Conservation (phyloP, 2,329 filamentous ascomycete genomes). For the Botrytis galanthina region DNA sequence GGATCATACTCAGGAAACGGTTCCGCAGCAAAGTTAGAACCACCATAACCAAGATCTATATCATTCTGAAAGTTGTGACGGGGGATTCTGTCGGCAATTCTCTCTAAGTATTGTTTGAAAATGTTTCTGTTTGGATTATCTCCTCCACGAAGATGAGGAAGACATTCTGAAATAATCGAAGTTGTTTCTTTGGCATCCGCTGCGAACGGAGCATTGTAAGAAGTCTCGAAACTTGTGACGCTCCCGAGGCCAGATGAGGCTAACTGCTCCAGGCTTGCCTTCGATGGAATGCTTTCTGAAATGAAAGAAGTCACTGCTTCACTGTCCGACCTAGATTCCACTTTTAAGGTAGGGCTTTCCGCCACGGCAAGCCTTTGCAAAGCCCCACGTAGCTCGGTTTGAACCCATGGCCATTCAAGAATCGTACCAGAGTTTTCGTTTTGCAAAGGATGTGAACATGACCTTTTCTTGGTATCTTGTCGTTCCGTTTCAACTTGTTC, state of each 20-base stretch:
- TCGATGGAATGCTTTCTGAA: neutral
- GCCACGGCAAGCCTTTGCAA: too few relatives aligned
- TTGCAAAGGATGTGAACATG: neutral
- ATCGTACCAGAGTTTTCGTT: neutral
- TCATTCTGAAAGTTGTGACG: neutral
- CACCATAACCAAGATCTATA: constrained; percentile 11
- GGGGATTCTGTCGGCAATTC: neutral
- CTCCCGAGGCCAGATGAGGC: neutral
- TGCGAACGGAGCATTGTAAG: neutral
- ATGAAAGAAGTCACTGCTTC: neutral
- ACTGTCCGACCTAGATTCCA: neutral
- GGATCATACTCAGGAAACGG: constrained; percentile 2
- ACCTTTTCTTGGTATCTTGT: neutral
- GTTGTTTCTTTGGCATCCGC: neutral
- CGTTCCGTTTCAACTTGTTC: neutral
- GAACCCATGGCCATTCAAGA: constrained; percentile 8
- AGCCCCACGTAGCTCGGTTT: neutral
- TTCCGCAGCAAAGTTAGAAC: neutral
- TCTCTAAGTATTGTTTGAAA: neutral
- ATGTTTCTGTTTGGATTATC: too few relatives aligned
- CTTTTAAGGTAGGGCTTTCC: neutral
- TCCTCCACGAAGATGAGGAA: neutral
- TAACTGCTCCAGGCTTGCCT: neutral
- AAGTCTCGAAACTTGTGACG: neutral
- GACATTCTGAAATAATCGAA: neutral